Conservation (phyloP, 495 filamentous ascomycete species). For the Glutinoglossum americanum region DNA sequence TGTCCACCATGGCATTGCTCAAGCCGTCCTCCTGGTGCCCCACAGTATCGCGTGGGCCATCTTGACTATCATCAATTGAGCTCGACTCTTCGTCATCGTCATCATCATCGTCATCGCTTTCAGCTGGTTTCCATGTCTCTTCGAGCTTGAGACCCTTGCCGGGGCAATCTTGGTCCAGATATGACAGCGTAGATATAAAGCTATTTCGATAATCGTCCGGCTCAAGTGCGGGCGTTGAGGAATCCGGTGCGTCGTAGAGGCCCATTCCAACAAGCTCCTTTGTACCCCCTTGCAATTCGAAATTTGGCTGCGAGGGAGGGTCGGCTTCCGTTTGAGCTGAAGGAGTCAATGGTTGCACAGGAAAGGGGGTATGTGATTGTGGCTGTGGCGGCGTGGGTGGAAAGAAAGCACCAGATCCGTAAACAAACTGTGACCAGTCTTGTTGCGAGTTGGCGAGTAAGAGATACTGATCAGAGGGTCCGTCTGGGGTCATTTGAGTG, state of each 20-base stretch:
- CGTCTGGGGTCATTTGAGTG: neutral
- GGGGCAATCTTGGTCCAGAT: conserved; percentile 14
- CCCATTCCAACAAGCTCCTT: conserved; percentile 67
- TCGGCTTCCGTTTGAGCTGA: neutral
- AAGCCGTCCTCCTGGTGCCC: neutral
- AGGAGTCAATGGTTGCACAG: neutral
- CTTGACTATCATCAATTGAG: neutral
- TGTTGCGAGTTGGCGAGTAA: neutral
- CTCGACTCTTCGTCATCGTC: neutral
- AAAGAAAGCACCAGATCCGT: conserved; percentile 1
- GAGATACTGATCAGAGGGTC: neutral
- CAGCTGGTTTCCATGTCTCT: conserved; percentile 60
- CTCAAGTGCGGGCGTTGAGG: conserved; percentile 15
- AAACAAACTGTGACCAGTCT: conserved; percentile 1
- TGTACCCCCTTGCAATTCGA: neutral
- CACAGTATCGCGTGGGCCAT: neutral
- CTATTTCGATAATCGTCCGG: conserved; percentile 22
- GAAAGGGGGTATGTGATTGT: neutral
- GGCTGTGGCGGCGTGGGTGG: neutral
- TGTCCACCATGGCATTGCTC: neutral
- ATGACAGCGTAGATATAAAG: conserved; percentile 19
- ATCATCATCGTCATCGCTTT: conserved; percentile 2
- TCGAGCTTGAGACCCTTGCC: conserved; percentile 67
- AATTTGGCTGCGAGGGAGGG: neutral
- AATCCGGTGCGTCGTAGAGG: conserved; percentile 49